Conservation (phyloP, 208 protist species). For the Cochliopodium minus region DNA sequence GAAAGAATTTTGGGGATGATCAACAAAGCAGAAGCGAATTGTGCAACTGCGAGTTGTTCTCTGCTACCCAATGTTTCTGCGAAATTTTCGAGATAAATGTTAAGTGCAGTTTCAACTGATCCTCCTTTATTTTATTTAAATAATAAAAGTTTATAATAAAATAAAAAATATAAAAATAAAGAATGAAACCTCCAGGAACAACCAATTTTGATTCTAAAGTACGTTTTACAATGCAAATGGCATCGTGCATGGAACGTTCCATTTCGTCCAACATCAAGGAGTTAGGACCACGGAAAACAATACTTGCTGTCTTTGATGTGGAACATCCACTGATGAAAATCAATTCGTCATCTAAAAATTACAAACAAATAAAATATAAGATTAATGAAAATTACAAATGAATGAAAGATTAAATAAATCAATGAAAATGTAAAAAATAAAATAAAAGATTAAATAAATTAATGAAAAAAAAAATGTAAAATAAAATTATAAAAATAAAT, state of each 20-base stretch:
- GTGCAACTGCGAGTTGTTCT: slow-evolving; percentile 93
- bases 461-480: too few species aligned
- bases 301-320: slow-evolving; percentile 61
- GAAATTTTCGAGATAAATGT: slow-evolving; percentile 92
- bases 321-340: slow-evolving; percentile 71
- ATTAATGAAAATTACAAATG: too few species aligned
- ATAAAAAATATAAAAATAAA: too few species aligned
- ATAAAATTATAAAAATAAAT: too few species aligned
- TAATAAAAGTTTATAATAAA: too few species aligned
- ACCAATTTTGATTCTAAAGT: slow-evolving; percentile 86
- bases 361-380: too few species aligned
- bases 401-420: too few species aligned
- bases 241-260: slow-evolving; percentile 92
- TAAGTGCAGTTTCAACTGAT: slow-evolving; percentile 89
- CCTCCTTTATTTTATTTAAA: too few species aligned
- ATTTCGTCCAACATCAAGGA: slow-evolving; percentile 88
- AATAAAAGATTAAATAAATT: too few species aligned
- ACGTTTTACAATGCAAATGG: slow-evolving; percentile 92
- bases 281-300: slow-evolving; percentile 95
- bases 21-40: slow-evolving; percentile 92
- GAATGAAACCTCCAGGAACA: slow-evolving; percentile 84
- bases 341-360: slow-evolving; percentile 87
- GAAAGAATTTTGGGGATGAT: slow-evolving; percentile 96
- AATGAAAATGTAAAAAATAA: too few species aligned
- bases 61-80: slow-evolving; percentile 79